A percentile compares a stretch with the other conserved stretches of the same genome.
phyloP scores from a whole-genome alignment of 1,139 yeast species.

The Diutina rugosa region DNA sequence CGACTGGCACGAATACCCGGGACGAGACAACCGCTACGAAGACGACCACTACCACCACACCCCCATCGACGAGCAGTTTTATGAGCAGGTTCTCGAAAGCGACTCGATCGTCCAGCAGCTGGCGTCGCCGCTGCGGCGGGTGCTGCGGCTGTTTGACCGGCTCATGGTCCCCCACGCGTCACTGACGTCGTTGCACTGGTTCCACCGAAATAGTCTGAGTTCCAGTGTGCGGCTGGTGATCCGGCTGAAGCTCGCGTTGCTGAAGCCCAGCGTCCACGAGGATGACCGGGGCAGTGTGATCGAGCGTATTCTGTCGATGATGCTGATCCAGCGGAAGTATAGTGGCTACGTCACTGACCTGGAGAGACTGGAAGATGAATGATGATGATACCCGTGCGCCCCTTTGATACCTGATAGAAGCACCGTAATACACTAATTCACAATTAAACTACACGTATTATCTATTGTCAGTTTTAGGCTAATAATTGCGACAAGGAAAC shows the following conservation, averaged over 20 bases:
- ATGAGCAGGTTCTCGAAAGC: background rate
- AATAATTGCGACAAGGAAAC: no score
- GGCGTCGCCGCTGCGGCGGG: background rate
- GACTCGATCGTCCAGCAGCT: background rate
- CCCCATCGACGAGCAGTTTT: background rate
- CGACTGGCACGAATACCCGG: background rate
- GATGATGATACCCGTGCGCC: background rate
- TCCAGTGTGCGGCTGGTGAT: background rate
- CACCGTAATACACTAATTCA: background rate
- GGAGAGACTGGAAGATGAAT: background rate
- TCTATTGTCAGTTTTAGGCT: no score
- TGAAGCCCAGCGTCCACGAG: background rate
- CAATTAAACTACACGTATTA: no score
- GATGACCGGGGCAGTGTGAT: background rate
- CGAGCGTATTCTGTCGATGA: background rate
- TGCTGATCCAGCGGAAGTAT: background rate
- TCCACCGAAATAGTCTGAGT: background rate
- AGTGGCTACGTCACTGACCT: constrained; percentile 2
- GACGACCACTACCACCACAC: background rate
- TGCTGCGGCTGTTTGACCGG: background rate
- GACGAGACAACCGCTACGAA: background rate
- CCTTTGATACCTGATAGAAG: background rate
- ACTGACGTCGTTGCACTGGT: background rate
- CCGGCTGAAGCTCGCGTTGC: background rate
- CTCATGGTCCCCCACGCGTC: background rate